Percentiles rank a stretch among this genome's conserved stretches.
phyloP scores from a whole-genome alignment of 2,329 filamentous ascomycete genomes.

The Gyromitra esculenta region DNA sequence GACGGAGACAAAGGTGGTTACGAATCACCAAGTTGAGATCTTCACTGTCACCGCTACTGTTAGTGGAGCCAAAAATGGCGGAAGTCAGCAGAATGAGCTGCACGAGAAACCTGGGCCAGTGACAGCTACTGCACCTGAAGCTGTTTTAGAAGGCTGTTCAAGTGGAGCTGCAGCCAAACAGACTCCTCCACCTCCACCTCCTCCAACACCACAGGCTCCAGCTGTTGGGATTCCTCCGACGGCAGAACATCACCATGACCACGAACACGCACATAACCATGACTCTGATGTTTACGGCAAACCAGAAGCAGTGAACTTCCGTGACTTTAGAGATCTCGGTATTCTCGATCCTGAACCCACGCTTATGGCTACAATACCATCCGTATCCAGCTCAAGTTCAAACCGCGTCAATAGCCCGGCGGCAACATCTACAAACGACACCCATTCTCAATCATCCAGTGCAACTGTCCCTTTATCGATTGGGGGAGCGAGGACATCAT shows the following conservation, averaged over 20 bases:
- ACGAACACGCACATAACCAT: slow-evolving; percentile 1
- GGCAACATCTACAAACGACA: neutral
- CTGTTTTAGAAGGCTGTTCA: slow-evolving; percentile 20
- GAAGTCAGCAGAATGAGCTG: slow-evolving; percentile 8
- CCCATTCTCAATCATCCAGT: neutral
- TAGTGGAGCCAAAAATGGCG: neutral
- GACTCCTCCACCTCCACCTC: slow-evolving; percentile 25
- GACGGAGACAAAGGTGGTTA: slow-evolving; percentile 11
- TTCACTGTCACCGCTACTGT: slow-evolving; percentile 28
- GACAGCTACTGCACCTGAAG: neutral
- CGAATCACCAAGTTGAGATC: neutral
- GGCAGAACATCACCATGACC: slow-evolving; percentile 7
- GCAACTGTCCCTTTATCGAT: slow-evolving; percentile 34
- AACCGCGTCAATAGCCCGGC: neutral
- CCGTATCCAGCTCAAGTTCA: neutral
- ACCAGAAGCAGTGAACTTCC: neutral
- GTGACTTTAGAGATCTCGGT: slow-evolving; percentile 31
- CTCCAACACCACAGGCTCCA: slow-evolving; percentile 5
- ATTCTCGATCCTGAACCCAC: slow-evolving; percentile 5
- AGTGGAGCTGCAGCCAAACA: slow-evolving; percentile 15
- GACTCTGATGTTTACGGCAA: slow-evolving; percentile 10
- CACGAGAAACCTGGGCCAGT: neutral
- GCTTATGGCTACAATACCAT: slow-evolving; percentile 4
- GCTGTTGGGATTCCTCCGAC: slow-evolving; percentile 19
- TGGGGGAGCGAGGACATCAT: slow-evolving; percentile 29